Evolutionary conservation across 169 alveolate genomes (phyloP).

Genomic region (Plasmodium sp.): DNA sequence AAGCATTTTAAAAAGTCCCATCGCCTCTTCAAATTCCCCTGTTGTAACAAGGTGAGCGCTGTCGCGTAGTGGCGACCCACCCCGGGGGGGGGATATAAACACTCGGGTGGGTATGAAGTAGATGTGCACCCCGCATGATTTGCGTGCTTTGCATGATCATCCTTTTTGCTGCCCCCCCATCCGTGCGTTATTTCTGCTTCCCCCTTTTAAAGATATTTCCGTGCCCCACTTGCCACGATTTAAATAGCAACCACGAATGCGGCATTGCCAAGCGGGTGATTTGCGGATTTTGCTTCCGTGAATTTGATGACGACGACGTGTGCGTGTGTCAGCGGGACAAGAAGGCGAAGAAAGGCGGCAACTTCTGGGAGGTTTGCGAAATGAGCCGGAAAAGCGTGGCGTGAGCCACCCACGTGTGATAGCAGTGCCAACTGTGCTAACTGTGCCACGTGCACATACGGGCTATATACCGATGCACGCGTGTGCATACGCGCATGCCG

Average conservation of each 20-base stretch:
- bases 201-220: slow-evolving; percentile 70
- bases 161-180: not conserved
- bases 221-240: slow-evolving; percentile 80
- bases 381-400: not conserved
- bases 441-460: not conserved
- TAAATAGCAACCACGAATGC: slow-evolving; percentile 76
- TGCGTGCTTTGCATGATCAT: not conserved
- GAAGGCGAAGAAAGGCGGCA: slow-evolving; percentile 66
- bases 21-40: slow-evolving; percentile 77
- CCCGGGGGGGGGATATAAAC: not conserved
- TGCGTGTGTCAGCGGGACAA: slow-evolving; percentile 70
- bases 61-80: not conserved
- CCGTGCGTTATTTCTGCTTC: not conserved
- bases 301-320: slow-evolving; percentile 75
- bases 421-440: not conserved
- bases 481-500: not conserved
- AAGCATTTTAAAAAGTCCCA: slow-evolving; percentile 79
- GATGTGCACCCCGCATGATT: not conserved
- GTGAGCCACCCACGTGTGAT: not conserved
- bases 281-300: slow-evolving; percentile 80
- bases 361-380: slow-evolving; percentile 78
- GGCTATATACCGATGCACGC: not conserved
- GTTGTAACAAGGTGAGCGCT: slow-evolving; percentile 76
- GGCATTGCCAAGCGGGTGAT: slow-evolving; percentile 77
- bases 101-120: not conserved